phyloP scores from a whole-genome alignment of 345 rosid genomes.

The Firmiana major region DNA sequence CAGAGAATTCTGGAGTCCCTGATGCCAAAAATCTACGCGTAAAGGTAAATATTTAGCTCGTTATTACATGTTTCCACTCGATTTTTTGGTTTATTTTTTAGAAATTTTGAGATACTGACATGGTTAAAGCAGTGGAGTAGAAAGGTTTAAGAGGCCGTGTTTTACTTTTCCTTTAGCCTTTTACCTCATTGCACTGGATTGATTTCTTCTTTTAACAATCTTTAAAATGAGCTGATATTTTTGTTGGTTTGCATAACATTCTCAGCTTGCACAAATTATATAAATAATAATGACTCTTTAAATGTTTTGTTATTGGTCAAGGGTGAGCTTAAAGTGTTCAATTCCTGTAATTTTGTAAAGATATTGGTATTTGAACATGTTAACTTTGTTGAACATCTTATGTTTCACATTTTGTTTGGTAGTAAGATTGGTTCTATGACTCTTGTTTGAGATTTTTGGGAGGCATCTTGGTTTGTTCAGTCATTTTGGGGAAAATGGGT shows the following conservation, averaged over 20 bases:
- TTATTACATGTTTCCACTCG: not conserved
- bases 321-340: not conserved
- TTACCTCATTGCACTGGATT: not conserved
- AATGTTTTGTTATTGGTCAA: not conserved
- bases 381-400: not conserved
- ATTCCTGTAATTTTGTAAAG: not conserved
- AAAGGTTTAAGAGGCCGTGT: not conserved
- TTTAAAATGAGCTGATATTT: not conserved
- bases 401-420: not conserved
- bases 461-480: not conserved
- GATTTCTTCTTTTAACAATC: not conserved
- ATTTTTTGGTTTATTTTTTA: not conserved
- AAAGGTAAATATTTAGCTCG: conserved; percentile 39
- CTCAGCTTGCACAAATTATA: not conserved
- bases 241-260: not conserved
- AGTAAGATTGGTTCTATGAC: not conserved
- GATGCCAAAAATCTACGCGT: conserved; percentile 82
- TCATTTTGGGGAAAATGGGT: not conserved
- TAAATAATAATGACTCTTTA: not conserved
- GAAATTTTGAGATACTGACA: not conserved
- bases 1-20: conserved; percentile 40
- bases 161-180: not conserved
- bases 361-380: not conserved
- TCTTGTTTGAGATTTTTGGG: not conserved
- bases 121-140: not conserved